Base-by-base conservation (phyloP, 1,284 basidiomycete species). In the Ustilago tritici region DNA sequence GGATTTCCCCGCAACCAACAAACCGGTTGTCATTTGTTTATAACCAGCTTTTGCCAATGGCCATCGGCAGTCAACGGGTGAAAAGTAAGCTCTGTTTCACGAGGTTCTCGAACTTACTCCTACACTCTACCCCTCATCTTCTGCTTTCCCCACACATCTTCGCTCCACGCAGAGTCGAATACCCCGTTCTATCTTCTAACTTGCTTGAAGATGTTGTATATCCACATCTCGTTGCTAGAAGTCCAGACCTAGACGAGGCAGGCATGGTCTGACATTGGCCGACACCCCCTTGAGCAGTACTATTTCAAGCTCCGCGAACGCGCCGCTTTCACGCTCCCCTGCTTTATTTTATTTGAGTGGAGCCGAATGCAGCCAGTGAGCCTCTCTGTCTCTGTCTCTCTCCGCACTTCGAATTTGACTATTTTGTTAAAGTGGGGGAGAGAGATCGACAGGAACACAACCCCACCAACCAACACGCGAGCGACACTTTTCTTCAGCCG, bases 361-460 rank as follows among this genome's bases (percentile, higher is more conserved):
- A 50, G 49, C 49, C 49, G 49, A 50, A 50, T 32, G 49, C 58
- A 47, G 58, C 46, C 47, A 40, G 35, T 35, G 34, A 34, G 7
- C n/a, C n/a, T 19, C 43, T 7, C 43, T 19, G 43, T 31, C 41
- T 64, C 43, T 7, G n/a, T 19, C n/a, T 31, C 41, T 64, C 62
- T 64, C 62, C 55, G 62, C 62, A 64, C 53, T 56, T 60, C 64
- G 52, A 57, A 60, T 23, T 56, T 38, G 40, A 50, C 3, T 31
- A 31, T 34, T 17, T 12, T 19, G 32, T 43, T n/a, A 14, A 12
- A 14, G 49, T 14, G 15, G 34, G 35, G 56, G 19, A 31, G 40
- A 54, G 17, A 38, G 63, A 65, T 58, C 56, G 50, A 58, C 63
- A 65, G 35, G 34, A 19, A 49, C 32, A 62, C 9, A 56, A 2